A percentile compares a stretch with the other conserved stretches of the same genome.
Evolutionary conservation across 495 filamentous ascomycete genomes (phyloP).

Genomic region (Parathielavia hyrcaniae): DNA sequence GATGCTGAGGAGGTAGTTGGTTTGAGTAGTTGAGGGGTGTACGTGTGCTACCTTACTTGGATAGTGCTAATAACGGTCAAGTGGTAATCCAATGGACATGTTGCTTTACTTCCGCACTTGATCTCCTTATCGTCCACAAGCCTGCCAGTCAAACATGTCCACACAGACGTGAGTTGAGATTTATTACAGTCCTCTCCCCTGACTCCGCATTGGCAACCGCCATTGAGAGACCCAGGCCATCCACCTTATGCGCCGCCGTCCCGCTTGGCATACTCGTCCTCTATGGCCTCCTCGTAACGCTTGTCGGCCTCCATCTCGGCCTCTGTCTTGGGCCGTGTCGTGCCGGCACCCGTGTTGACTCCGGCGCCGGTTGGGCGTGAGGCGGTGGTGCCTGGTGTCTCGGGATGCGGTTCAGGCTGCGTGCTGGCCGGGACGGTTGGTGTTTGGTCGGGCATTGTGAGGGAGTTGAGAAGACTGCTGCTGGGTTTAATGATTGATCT

Average conservation of each 20-base stretch:
- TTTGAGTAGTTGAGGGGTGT: not conserved
- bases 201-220: too few relatives aligned
- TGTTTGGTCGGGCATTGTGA: conserved; percentile 1
- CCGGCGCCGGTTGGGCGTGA: conserved; percentile 31
- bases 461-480: too few relatives aligned
- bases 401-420: not conserved
- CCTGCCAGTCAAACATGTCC: too few relatives aligned
- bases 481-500: not conserved
- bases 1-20: conserved; percentile 1
- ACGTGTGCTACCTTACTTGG: not conserved
- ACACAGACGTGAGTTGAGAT: too few relatives aligned
- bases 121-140: too few relatives aligned
- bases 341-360: conserved; percentile 37
- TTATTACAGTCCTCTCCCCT: too few relatives aligned
- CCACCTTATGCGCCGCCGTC: conserved; percentile 56
- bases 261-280: conserved; percentile 73
- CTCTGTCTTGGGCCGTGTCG: conserved; percentile 36
- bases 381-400: not conserved
- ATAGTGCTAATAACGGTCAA: too few relatives aligned
- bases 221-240: too few relatives aligned
- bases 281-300: conserved; percentile 63
- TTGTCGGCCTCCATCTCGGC: conserved; percentile 50
- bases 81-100: too few relatives aligned
- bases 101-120: too few relatives aligned
- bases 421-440: not conserved